Conservation (phyloP, 768 basidiomycete genomes). For the Mycena amicta region DNA sequence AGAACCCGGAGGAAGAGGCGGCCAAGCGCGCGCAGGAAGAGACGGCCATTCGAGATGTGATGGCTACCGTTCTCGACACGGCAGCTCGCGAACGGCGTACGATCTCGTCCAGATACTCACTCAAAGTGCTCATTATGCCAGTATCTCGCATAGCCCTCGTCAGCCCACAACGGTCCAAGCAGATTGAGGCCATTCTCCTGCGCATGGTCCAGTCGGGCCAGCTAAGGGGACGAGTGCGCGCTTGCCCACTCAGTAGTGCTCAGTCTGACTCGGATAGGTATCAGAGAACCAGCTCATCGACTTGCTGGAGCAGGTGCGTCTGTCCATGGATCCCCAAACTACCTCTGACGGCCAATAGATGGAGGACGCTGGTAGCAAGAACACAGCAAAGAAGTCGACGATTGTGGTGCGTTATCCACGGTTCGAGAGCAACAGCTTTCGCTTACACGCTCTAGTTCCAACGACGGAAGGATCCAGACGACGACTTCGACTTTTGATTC, state of each 20-base stretch:
- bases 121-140: constrained; percentile 31
- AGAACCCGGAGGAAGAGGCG: constrained; percentile 49
- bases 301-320: constrained; percentile 79
- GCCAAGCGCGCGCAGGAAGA: constrained; percentile 67
- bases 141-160: constrained; percentile 89
- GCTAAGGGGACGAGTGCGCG: constrained; percentile 63
- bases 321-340: constrained; percentile 22
- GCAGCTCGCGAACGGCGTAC: constrained; percentile 82
- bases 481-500: constrained; percentile 60
- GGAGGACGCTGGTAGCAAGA: constrained; percentile 50
- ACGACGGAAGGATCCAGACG: constrained; percentile 66
- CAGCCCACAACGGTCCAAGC: constrained; percentile 75
- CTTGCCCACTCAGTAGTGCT: background rate
- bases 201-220: constrained; percentile 87
- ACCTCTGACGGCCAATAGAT: constrained; percentile 41
- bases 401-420: constrained; percentile 50
- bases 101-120: constrained; percentile 23
- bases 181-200: constrained; percentile 77
- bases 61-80: constrained; percentile 75
- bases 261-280: background rate
- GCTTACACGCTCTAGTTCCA: constrained; percentile 48
- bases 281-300: constrained; percentile 83
- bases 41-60: constrained; percentile 72
- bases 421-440: background rate
- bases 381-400: constrained; percentile 55